These are phyloP conservation scores for Niebla homalea DNA, from an alignment of 495 filamentous ascomycete genomes.

Conservation along the genomic window DNA sequence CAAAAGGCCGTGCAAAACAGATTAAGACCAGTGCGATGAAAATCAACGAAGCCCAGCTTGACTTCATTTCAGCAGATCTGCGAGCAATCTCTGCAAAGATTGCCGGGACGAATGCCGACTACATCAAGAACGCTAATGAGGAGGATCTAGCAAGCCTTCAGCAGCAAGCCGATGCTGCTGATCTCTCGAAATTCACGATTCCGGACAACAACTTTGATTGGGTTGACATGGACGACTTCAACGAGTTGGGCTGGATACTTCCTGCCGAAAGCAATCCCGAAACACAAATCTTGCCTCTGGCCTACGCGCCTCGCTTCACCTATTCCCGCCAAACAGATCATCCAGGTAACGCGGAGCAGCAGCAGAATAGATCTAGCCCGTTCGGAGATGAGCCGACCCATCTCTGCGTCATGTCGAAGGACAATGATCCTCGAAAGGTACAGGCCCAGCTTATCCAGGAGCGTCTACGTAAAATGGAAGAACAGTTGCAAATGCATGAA, in stretches of 20 bases:
- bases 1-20: slow-evolving; percentile 55
- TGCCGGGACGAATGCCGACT: slow-evolving; percentile 58
- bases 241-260: slow-evolving; percentile 91
- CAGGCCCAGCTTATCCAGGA: slow-evolving; percentile 74
- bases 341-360: slow-evolving; percentile 48
- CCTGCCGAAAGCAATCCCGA: slow-evolving; percentile 83
- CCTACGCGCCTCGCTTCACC: slow-evolving; percentile 84
- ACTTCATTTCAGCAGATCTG: slow-evolving; percentile 84
- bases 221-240: slow-evolving; percentile 99
- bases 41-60: slow-evolving; percentile 84
- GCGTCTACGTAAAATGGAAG: slow-evolving; percentile 61
- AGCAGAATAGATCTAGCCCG: slow-evolving; percentile 59
- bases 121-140: slow-evolving; percentile 50
- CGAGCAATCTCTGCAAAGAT: slow-evolving; percentile 89
- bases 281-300: slow-evolving; percentile 84
- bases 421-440: slow-evolving; percentile 82
- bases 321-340: slow-evolving; percentile 98
- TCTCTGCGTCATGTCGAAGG: slow-evolving; percentile 85
- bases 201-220: slow-evolving; percentile 87
- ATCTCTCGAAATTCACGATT: slow-evolving; percentile 84
- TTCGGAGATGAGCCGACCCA: slow-evolving; percentile 91
- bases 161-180: slow-evolving; percentile 38
- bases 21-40: slow-evolving; percentile 81
- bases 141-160: slow-evolving; percentile 46
- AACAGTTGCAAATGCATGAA: slow-evolving; percentile 62